phyloP scores from a whole-genome alignment of 1,139 yeast species.

The Nakaseomyces uthaithaninus region DNA sequence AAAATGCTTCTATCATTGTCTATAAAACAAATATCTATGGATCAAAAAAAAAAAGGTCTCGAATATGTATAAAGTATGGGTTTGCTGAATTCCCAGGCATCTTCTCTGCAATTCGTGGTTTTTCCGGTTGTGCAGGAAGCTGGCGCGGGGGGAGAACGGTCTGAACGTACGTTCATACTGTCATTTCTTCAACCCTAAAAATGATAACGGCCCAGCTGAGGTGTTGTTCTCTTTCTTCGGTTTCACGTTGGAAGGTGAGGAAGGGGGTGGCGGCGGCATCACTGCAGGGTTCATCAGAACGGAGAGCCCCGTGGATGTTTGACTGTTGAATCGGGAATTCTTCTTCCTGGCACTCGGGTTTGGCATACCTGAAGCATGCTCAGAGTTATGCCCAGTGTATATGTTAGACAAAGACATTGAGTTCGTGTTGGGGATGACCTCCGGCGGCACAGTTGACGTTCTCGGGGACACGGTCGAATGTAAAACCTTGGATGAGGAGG shows the following conservation, averaged over 20 bases:
- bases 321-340: slow-evolving; percentile 7
- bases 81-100: no score
- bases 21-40: no score
- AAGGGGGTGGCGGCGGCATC: slow-evolving; percentile 8
- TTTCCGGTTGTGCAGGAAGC: no score
- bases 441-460: slow-evolving; percentile 3
- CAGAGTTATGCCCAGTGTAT: background rate
- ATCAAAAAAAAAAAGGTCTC: background rate
- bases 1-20: no score
- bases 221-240: background rate
- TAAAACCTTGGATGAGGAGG: background rate
- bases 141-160: no score
- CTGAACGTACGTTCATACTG: background rate
- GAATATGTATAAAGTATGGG: background rate
- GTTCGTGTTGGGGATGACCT: background rate
- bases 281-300: slow-evolving; percentile 8
- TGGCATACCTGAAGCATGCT: no score
- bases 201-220: slow-evolving; percentile 1
- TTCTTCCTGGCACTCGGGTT: no score
- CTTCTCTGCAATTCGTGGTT: no score
- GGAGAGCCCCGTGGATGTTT: slow-evolving; percentile 4
- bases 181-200: slow-evolving; percentile 3
- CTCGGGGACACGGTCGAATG: slow-evolving; percentile 4
- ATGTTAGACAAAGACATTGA: background rate
- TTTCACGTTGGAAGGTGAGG: slow-evolving; percentile 3